phyloP scores from a whole-genome alignment of 1,284 basidiomycete species.

The Cryptococcus maquisensis region DNA sequence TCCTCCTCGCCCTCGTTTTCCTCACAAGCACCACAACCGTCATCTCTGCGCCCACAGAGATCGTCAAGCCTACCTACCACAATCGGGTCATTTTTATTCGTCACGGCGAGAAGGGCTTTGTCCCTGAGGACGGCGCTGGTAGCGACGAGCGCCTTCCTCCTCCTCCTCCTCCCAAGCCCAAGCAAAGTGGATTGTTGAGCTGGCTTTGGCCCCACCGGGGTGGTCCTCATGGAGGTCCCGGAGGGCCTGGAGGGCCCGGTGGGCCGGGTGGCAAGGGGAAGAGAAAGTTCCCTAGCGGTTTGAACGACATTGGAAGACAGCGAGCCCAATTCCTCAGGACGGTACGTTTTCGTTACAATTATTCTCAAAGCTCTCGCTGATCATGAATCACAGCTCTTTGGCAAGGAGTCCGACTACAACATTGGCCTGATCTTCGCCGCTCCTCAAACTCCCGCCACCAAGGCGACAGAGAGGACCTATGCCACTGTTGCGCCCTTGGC shows the following conservation, averaged over 20 bases:
- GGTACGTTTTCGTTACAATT: constrained; percentile 1
- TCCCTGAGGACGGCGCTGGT: not conserved
- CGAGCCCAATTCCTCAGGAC: constrained; percentile 22
- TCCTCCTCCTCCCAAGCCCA: no score
- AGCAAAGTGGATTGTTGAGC: not conserved
- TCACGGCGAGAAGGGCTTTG: constrained; percentile 25
- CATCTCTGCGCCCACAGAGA: not conserved
- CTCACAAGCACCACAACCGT: not conserved
- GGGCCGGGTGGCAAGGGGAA: constrained; percentile 1
- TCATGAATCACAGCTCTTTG: constrained; percentile 15
- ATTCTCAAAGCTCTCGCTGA: not conserved
- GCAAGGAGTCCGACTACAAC: constrained; percentile 24
- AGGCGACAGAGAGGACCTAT: constrained; percentile 26
- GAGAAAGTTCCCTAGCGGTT: constrained; percentile 15
- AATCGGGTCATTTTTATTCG: constrained; percentile 25
- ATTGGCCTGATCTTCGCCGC: constrained; percentile 27
- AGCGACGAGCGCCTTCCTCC: not conserved
- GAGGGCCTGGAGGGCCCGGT: no score
- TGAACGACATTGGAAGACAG: constrained; percentile 21
- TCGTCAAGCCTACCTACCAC: constrained; percentile 1
- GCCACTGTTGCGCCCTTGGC: constrained; percentile 27
- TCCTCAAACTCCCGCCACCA: constrained; percentile 11
- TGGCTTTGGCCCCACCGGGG: constrained; percentile 1
- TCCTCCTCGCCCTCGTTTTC: not conserved
- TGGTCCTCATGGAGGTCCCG: constrained; percentile 3